These are phyloP conservation scores for Paspalum vaginatum DNA, from an alignment of 176 grass and related monocot species.

Conservation along the genomic window DNA sequence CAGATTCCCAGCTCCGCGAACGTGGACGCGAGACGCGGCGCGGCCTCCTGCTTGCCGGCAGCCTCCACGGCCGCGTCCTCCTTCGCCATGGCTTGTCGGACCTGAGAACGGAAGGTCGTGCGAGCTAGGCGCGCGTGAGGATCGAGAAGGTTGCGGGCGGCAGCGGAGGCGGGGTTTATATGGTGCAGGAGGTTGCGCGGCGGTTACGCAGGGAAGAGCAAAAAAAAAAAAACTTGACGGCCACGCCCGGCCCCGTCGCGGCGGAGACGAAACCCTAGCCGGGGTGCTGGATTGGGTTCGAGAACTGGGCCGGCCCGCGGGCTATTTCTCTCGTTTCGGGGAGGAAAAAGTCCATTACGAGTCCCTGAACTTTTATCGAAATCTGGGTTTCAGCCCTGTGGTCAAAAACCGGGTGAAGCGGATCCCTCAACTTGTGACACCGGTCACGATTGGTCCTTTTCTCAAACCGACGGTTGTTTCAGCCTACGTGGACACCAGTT, in stretches of 20 bases:
- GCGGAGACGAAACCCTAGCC: not conserved
- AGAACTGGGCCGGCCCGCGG: not conserved
- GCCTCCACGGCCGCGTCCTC: not conserved
- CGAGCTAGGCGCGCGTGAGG: not conserved
- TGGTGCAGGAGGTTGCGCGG: not conserved
- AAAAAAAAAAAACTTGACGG: not conserved
- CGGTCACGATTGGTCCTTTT: no score
- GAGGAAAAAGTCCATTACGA: no score
- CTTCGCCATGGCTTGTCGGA: constrained; percentile 31
- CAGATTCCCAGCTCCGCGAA: constrained; percentile 62
- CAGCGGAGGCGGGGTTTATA: not conserved
- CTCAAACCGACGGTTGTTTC: no score
- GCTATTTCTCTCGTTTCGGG: no score
- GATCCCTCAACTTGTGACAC: no score
- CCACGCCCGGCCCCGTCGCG: not conserved
- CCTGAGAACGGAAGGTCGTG: not conserved
- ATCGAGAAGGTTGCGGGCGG: not conserved
- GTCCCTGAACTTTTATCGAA: no score
- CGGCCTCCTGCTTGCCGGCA: constrained; percentile 20
- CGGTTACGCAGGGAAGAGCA: not conserved
- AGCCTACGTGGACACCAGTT: no score
- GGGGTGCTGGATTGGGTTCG: not conserved
- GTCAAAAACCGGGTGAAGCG: no score
- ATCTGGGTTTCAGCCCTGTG: no score
- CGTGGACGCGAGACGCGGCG: constrained; percentile 25